Evolutionary conservation across 371 early-diverging fungal genomes (phyloP).

Genomic region (Mortierella sp.): DNA sequence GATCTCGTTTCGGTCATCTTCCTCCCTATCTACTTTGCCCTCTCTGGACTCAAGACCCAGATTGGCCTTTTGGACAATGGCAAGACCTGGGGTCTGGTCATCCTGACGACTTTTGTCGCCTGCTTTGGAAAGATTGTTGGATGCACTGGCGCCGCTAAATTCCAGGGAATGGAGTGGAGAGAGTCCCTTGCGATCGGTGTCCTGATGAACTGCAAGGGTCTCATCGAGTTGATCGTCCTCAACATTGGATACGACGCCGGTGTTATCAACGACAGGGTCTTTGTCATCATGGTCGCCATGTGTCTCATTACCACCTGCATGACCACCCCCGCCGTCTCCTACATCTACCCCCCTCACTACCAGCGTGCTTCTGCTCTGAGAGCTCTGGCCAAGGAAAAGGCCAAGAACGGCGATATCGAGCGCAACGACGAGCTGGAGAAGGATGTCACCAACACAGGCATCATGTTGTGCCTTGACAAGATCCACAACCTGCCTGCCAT

Average conservation of each 20-base stretch:
- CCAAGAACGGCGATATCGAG: conserved; percentile 28
- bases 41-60: conserved; percentile 92
- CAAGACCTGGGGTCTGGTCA: conserved; percentile 81
- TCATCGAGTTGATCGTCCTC: conserved; percentile 94
- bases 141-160: conserved; percentile 80
- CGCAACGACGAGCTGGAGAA: background rate
- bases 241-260: conserved; percentile 91
- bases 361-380: conserved; percentile 58
- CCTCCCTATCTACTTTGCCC: conserved; percentile 92
- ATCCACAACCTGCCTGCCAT: conserved; percentile 79
- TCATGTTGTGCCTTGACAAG: conserved; percentile 77
- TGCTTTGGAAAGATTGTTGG: conserved; percentile 92
- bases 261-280: conserved; percentile 82
- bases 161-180: conserved; percentile 79
- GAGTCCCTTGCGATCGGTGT: conserved; percentile 91
- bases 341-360: conserved; percentile 73
- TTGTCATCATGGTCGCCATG: conserved; percentile 94
- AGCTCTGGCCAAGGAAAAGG: conserved; percentile 28
- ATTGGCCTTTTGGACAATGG: conserved; percentile 81
- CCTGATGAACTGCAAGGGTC: conserved; percentile 96
- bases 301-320: conserved; percentile 81
- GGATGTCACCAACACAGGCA: conserved; percentile 19
- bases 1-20: conserved; percentile 91
- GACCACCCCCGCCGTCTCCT: conserved; percentile 77
- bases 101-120: conserved; percentile 82